Percentiles rank a stretch among this genome's conserved stretches.
phyloP scores from a whole-genome alignment of 1,139 yeast genomes.

The Magnusiomyces tetraspermus region DNA sequence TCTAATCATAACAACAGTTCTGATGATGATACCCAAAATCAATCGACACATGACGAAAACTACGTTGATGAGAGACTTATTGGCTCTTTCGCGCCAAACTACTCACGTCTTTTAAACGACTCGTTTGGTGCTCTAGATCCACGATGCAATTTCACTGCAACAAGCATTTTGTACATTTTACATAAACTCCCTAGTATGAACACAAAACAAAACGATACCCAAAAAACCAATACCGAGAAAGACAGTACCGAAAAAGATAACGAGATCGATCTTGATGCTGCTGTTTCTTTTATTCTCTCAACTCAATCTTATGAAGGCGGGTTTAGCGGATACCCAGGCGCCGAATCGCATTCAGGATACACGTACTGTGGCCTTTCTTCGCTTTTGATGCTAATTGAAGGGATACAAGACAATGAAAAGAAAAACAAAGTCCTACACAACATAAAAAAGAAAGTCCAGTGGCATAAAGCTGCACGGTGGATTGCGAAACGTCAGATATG shows the following conservation, averaged over 20 bases:
- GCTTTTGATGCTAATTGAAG: conserved; percentile 37
- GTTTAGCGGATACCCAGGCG: conserved; percentile 38
- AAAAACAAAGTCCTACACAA: not conserved
- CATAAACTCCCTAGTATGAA: conserved; percentile 29
- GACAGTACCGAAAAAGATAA: not conserved
- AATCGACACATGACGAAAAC: not conserved
- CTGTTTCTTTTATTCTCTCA: conserved; percentile 15
- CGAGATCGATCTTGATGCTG: conserved; percentile 12
- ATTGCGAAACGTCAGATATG: conserved; percentile 50
- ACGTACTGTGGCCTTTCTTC: conserved; percentile 79
- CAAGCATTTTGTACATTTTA: conserved; percentile 49
- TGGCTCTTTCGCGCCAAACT: conserved; percentile 41
- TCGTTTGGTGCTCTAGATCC: conserved; percentile 62
- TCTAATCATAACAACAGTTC: conserved; percentile 34
- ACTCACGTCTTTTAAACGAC: conserved; percentile 30
- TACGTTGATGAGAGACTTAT: not conserved
- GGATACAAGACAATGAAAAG: not conserved
- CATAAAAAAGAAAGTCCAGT: conserved; percentile 18
- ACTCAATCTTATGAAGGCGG: conserved; percentile 53
- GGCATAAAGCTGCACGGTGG: conserved; percentile 46
- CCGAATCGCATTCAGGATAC: conserved; percentile 81
- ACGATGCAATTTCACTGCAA: conserved; percentile 67
- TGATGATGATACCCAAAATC: not conserved
- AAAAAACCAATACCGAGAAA: conserved; percentile 8
- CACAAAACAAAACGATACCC: conserved; percentile 15